These are phyloP conservation scores for Boletus rubroflammeus DNA, from an alignment of 768 basidiomycete species.

Conservation along the genomic window DNA sequence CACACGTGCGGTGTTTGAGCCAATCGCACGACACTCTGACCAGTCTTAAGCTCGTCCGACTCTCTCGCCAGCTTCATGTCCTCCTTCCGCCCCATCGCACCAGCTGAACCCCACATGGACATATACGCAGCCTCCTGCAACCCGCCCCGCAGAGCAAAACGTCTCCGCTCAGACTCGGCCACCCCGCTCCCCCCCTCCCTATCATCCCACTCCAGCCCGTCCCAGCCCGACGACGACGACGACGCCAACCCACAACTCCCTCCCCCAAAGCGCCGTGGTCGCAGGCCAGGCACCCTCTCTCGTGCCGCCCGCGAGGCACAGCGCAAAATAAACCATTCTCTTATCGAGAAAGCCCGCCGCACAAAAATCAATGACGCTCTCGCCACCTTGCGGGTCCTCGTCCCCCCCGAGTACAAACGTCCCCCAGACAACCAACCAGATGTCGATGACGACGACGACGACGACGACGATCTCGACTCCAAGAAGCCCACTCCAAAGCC, in stretches of 20 bases:
- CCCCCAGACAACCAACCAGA: too few relatives aligned
- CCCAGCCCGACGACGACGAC: conserved; percentile 28
- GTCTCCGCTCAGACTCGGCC: conserved; percentile 27
- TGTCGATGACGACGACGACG: conserved; percentile 28
- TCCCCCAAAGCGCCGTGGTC: conserved; percentile 59
- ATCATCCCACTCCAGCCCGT: conserved; percentile 15
- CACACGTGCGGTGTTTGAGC: conserved; percentile 24
- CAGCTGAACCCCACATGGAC: conserved; percentile 19
- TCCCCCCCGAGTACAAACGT: conserved; percentile 56
- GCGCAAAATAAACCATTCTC: conserved; percentile 89
- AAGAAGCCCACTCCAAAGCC: conserved; percentile 29
- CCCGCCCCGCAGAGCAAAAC: conserved; percentile 46
- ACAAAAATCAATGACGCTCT: conserved; percentile 97
- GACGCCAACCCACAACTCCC: conserved; percentile 17
- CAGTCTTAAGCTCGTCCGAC: not conserved
- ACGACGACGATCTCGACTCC: conserved; percentile 33
- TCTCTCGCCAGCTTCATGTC: conserved; percentile 12
- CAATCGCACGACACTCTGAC: conserved; percentile 20
- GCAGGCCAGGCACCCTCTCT: conserved; percentile 68
- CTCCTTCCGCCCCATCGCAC: conserved; percentile 26
- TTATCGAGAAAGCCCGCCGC: conserved; percentile 90
- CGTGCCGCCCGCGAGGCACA: conserved; percentile 80
- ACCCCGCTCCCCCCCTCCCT: not conserved
- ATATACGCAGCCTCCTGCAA: conserved; percentile 40
- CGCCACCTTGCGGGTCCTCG: conserved; percentile 69